Evolutionary conservation across 2,329 filamentous ascomycete species (phyloP).

Genomic region (Drechslerella coelobrocha): DNA sequence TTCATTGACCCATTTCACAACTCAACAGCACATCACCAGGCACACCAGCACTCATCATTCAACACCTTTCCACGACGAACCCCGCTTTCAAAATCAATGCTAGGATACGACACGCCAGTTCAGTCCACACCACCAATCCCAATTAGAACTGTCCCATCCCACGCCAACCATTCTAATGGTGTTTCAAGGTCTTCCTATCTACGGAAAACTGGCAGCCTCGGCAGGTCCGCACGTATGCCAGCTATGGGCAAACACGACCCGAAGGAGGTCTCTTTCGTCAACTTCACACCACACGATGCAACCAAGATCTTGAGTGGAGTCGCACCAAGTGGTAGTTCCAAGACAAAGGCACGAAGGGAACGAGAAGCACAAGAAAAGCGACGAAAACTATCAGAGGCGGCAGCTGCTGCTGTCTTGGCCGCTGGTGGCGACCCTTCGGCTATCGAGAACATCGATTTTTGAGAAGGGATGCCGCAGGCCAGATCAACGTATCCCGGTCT

Average conservation of each 20-base stretch:
- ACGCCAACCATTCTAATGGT: constrained; percentile 33
- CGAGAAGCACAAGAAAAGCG: constrained; percentile 83
- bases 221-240: constrained; percentile 50
- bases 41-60: constrained; percentile 38
- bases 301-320: constrained; percentile 83
- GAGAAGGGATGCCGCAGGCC: background rate
- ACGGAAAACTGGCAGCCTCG: constrained; percentile 46
- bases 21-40: constrained; percentile 43
- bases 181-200: constrained; percentile 43
- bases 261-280: constrained; percentile 72
- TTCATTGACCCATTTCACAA: constrained; percentile 50
- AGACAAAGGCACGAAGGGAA: constrained; percentile 92
- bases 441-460: constrained; percentile 52
- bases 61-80: constrained; percentile 49
- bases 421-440: constrained; percentile 70
- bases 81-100: constrained; percentile 37
- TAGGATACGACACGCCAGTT: constrained; percentile 43
- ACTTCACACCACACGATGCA: constrained; percentile 84
- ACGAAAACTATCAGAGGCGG: constrained; percentile 71
- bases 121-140: constrained; percentile 44
- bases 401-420: constrained; percentile 71
- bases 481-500: constrained; percentile 8
- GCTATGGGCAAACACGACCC: constrained; percentile 38
- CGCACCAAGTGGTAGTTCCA: constrained; percentile 85
- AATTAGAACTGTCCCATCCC: constrained; percentile 45